Base-by-base conservation (phyloP, 305 asterid species). In the Fraxinus paxiana region DNA sequence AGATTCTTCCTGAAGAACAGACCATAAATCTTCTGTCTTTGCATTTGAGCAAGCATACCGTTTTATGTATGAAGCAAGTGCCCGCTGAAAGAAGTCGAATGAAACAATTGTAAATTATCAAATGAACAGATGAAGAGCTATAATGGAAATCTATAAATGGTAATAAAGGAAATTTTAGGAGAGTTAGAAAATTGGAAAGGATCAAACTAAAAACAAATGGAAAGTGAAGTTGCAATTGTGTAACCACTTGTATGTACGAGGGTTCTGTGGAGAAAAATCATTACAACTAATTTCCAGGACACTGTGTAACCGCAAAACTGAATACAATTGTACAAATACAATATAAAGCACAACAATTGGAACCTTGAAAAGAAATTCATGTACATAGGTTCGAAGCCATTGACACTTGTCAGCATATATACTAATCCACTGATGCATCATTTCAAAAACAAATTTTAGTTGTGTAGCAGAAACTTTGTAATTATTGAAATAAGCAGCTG, bases 1-100 rank as follows among this genome's bases (percentile, higher is more conserved):
- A 86, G 99, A 96, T 81, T 84, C 94, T 83, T 94, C 94, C 88
- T 96, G 75, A 71, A 94, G 97, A 85, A 91, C 99, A 56, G 98
- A 88, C 99, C 99, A 96, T 80, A 96, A 84, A 86, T 96, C 99
- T 87, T 94, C 97, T 73, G 99, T 96, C 89, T 89, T 92, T 80
- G 99, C 97, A 88, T 96, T 96, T 72, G 94, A 91, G 90, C 95
- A 89, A 76, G 98, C 97, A 82, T 89, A 88, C 85, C 65, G 92
- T 87, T 94, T 92, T 67, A 96, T 87, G 91, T 96, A 96, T 79
- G 94, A 85, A 70, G 98, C 99, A 85, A 96, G 96, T 75, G 94
- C 97, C 77, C 91, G 90, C 99, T 96, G 78, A 84, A 82, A 69
- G 84, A 89, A 83, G 80, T 63, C 71, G 83, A 6, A 82, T 78